Percentiles rank a stretch among this genome's conserved stretches.
Conservation (phyloP, 2,329 filamentous ascomycete species). For the Alternaria sp. region DNA sequence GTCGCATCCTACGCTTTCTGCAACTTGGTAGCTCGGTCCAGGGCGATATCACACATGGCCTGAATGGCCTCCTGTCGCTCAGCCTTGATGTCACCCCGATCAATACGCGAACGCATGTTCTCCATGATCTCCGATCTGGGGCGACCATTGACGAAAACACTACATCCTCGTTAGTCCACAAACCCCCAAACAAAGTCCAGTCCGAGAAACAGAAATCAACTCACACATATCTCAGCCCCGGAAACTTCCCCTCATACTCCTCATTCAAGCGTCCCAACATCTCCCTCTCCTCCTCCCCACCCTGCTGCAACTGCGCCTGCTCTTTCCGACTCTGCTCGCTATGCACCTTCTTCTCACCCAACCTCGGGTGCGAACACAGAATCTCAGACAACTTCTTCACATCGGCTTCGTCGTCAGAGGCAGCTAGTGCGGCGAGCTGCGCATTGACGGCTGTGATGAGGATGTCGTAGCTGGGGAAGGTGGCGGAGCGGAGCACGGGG, state of each 20-base stretch:
- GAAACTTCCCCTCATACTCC: conserved; percentile 81
- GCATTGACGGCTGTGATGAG: conserved; percentile 71
- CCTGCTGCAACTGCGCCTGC: conserved; percentile 74
- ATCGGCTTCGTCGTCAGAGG: conserved; percentile 52
- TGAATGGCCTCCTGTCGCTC: conserved; percentile 78
- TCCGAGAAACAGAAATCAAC: conserved; percentile 27
- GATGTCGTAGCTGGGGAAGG: conserved; percentile 70
- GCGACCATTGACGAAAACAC: conserved; percentile 85
- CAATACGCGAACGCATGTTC: conserved; percentile 79
- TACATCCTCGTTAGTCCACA: background rate
- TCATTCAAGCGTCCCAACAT: conserved; percentile 69
- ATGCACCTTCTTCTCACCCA: conserved; percentile 82
- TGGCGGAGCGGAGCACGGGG: conserved; percentile 66
- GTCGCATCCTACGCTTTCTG: conserved; percentile 7
- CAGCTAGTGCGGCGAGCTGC: conserved; percentile 59
- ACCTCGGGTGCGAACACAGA: conserved; percentile 79
- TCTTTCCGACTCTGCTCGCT: conserved; percentile 81
- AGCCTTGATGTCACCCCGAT: conserved; percentile 65
- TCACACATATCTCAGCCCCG: conserved; percentile 81
- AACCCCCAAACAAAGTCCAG: background rate
- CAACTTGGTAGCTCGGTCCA: conserved; percentile 73
- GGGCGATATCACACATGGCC: conserved; percentile 92
- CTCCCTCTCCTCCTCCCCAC: conserved; percentile 59
- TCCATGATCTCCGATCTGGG: conserved; percentile 76
- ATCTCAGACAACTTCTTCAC: conserved; percentile 70